Percentiles rank a stretch among this genome's conserved stretches.
Conservation (phyloP, 768 basidiomycete species). For the Leccinellum luteum region DNA sequence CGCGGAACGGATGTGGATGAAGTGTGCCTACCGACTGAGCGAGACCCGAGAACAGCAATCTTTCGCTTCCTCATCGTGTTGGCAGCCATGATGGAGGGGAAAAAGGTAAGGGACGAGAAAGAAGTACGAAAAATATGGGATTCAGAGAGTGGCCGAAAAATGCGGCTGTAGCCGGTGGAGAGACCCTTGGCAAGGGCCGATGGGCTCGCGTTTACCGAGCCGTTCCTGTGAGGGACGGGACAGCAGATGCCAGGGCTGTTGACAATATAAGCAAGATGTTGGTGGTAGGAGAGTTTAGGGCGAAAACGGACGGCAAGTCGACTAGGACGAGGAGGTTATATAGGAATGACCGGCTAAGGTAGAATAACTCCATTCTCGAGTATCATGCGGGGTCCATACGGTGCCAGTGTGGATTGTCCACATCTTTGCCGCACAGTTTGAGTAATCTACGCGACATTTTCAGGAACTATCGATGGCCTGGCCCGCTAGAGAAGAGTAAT, state of each 20-base stretch:
- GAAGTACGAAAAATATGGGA: constrained; percentile 12
- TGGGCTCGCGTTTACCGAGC: constrained; percentile 29
- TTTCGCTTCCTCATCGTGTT: constrained; percentile 72
- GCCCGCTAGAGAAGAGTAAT: constrained; percentile 23
- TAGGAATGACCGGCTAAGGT: constrained; percentile 5
- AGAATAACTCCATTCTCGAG: constrained; percentile 12
- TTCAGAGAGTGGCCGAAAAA: constrained; percentile 16
- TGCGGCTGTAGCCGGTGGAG: constrained; percentile 19
- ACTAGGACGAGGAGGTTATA: constrained; percentile 18
- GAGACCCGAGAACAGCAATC: constrained; percentile 84
- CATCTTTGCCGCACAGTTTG: constrained; percentile 8
- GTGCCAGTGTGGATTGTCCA: constrained; percentile 22
- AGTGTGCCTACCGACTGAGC: constrained; percentile 73
- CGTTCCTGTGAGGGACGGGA: constrained; percentile 23
- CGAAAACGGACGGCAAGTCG: background rate
- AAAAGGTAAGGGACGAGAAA: constrained; percentile 9
- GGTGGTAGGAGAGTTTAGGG: constrained; percentile 1
- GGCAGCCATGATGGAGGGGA: constrained; percentile 26
- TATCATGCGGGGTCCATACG: constrained; percentile 29
- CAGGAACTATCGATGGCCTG: constrained; percentile 23
- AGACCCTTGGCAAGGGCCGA: background rate
- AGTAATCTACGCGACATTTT: constrained; percentile 17
- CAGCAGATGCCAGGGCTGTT: constrained; percentile 17
- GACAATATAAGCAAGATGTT: background rate
- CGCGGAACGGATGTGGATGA: constrained; percentile 1